These are phyloP conservation scores for Prunus yedoensis DNA, from an alignment of 331 rosid genomes.

Conservation along the genomic window DNA sequence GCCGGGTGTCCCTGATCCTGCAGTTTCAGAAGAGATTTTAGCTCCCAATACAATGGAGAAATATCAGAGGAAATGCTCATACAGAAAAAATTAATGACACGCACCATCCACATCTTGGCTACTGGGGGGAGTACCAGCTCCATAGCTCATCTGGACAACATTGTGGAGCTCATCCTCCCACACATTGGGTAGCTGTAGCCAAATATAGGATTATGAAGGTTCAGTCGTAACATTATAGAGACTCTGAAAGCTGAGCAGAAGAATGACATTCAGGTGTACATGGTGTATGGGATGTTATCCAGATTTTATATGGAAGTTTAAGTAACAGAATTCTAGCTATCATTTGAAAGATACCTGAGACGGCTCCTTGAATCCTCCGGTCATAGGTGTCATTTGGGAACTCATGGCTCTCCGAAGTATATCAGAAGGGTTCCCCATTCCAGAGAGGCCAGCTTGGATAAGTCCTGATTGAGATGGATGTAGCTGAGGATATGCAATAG, in stretches of 20 bases:
- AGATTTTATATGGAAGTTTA: too few relatives aligned
- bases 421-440: slow-evolving; percentile 55
- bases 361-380: slow-evolving; percentile 77
- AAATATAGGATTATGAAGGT: slow-evolving; percentile 19
- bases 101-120: slow-evolving; percentile 71
- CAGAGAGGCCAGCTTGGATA: slow-evolving; percentile 49
- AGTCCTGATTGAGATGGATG: slow-evolving; percentile 77
- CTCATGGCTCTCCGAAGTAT: slow-evolving; percentile 62
- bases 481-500: slow-evolving; percentile 56
- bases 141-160: slow-evolving; percentile 77
- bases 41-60: slow-evolving; percentile 10
- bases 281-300: not conserved
- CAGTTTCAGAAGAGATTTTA: slow-evolving; percentile 27
- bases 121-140: slow-evolving; percentile 39
- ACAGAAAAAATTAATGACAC: not conserved
- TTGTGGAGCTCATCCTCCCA: slow-evolving; percentile 98
- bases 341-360: slow-evolving; percentile 53
- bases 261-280: not conserved
- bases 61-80: not conserved
- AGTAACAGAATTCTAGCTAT: not conserved
- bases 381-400: slow-evolving; percentile 55
- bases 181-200: slow-evolving; percentile 55
- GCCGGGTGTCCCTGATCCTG: slow-evolving; percentile 48
- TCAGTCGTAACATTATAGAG: slow-evolving; percentile 10
- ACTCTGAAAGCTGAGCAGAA: slow-evolving; percentile 4